phyloP scores from a whole-genome alignment of 768 basidiomycete species.

The Tricholoma matsutake region DNA sequence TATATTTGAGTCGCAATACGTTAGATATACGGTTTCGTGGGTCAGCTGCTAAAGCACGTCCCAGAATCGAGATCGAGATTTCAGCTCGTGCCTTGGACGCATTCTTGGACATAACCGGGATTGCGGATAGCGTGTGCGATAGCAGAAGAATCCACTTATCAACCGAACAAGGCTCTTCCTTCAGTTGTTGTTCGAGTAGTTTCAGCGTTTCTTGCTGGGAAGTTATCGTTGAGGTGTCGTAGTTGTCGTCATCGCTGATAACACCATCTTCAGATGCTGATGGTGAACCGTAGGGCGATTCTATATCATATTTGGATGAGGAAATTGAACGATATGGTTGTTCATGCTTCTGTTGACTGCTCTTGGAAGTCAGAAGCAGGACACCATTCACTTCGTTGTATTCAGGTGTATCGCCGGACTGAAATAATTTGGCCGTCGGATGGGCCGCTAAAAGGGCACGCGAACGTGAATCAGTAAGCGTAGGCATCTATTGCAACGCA shows the following conservation, averaged over 20 bases:
- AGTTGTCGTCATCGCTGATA: slow-evolving; percentile 37
- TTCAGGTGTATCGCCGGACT: slow-evolving; percentile 36
- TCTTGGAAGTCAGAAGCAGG: slow-evolving; percentile 50
- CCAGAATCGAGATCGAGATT: slow-evolving; percentile 63
- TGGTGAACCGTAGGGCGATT: slow-evolving; percentile 21
- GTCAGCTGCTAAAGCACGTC: slow-evolving; percentile 59
- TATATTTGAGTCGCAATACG: slow-evolving; percentile 55
- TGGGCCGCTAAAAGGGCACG: slow-evolving; percentile 51
- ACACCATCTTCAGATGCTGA: slow-evolving; percentile 17
- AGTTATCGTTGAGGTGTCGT: slow-evolving; percentile 31
- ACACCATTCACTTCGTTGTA: slow-evolving; percentile 69
- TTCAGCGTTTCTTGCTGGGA: slow-evolving; percentile 61
- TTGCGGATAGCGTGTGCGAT: slow-evolving; percentile 56
- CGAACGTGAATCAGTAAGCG: slow-evolving; percentile 56
- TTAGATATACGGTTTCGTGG: slow-evolving; percentile 48
- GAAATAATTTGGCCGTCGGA: slow-evolving; percentile 47
- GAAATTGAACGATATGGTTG: slow-evolving; percentile 54
- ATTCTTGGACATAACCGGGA: slow-evolving; percentile 66
- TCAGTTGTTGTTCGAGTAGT: slow-evolving; percentile 53
- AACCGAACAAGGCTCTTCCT: slow-evolving; percentile 47
- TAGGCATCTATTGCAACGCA: slow-evolving; percentile 35
- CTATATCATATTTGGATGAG: slow-evolving; percentile 21
- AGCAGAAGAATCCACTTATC: slow-evolving; percentile 63
- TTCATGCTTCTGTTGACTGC: slow-evolving; percentile 24
- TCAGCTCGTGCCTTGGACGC: slow-evolving; percentile 66